Evolutionary conservation across 805 yeast species (phyloP).

Genomic region (Ogataea naganishii): DNA sequence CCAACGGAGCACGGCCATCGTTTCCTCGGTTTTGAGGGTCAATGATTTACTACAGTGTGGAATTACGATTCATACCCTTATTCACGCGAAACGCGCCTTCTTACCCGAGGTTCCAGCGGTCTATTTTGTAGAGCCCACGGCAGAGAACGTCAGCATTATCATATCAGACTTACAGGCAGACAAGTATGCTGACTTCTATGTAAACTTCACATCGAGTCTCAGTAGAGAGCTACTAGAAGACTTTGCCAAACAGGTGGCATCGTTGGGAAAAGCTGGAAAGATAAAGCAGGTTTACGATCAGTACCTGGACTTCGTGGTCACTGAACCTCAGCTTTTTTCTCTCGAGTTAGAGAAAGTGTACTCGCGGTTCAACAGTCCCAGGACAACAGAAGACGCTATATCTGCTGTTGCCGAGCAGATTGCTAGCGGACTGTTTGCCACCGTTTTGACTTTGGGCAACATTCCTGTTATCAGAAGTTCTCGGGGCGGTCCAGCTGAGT

Average conservation of each 20-base stretch:
- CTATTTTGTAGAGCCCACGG: conserved; percentile 84
- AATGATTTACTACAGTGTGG: conserved; percentile 87
- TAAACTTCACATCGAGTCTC: conserved; percentile 81
- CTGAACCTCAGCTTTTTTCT: conserved; percentile 87
- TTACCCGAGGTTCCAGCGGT: conserved; percentile 92
- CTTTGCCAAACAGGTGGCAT: conserved; percentile 75
- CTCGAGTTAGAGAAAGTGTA: conserved; percentile 63
- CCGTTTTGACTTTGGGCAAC: conserved; percentile 66
- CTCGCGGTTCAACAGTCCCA: conserved; percentile 59
- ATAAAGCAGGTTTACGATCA: conserved; percentile 92
- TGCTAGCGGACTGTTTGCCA: conserved; percentile 73
- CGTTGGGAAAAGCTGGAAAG: conserved; percentile 58
- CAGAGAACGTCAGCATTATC: conserved; percentile 61
- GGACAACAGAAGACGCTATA: conserved; percentile 67
- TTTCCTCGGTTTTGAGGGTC: conserved; percentile 87
- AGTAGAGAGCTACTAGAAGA: conserved; percentile 77
- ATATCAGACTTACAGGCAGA: conserved; percentile 67
- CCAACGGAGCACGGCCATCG: conserved; percentile 67
- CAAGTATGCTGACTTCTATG: conserved; percentile 68
- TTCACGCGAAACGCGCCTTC: conserved; percentile 65
- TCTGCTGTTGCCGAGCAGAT: conserved; percentile 58
- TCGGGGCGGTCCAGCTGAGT: conserved; percentile 90
- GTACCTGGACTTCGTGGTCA: conserved; percentile 82
- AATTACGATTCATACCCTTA: conserved; percentile 78
- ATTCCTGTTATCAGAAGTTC: conserved; percentile 91